These are phyloP conservation scores for Tolypocladium amazonense DNA, from an alignment of 2,329 filamentous ascomycete species.

Conservation along the genomic window DNA sequence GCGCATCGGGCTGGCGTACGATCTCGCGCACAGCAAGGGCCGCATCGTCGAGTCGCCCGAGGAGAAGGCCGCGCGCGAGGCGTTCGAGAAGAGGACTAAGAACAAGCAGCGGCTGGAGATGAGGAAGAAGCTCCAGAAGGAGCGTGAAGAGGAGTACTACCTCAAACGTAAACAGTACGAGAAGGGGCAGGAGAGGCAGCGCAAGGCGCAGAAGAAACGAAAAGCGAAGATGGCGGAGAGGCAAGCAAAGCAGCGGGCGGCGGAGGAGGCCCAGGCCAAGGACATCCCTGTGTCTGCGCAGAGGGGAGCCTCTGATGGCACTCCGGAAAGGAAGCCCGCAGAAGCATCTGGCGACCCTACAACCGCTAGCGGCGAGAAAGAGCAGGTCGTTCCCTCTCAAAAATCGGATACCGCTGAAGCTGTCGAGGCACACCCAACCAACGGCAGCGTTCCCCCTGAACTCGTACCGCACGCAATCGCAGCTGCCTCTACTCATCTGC, in stretches of 20 bases:
- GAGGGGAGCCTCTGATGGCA: neutral
- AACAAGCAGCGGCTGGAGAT: constrained; percentile 23
- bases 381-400: neutral
- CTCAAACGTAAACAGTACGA: constrained; percentile 25
- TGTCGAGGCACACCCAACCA: neutral
- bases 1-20: constrained; percentile 58
- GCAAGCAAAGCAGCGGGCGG: constrained; percentile 1
- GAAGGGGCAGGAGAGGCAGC: constrained; percentile 13
- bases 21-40: constrained; percentile 59
- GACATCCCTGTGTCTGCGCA: neutral
- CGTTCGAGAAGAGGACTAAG: constrained; percentile 31
- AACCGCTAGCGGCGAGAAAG: neutral
- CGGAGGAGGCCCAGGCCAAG: neutral
- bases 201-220: constrained; percentile 71
- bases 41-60: constrained; percentile 36
- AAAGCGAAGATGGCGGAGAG: constrained; percentile 59
- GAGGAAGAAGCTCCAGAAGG: constrained; percentile 31
- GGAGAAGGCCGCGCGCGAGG: constrained; percentile 35
- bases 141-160: constrained; percentile 24
- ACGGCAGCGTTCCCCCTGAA: neutral
- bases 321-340: constrained; percentile 9
- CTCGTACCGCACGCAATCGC: neutral
- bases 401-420: neutral
- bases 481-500: neutral
- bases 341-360: neutral